These are phyloP conservation scores for Fusarium anthophilum DNA, from an alignment of 2,329 filamentous ascomycete species.

Conservation along the genomic window DNA sequence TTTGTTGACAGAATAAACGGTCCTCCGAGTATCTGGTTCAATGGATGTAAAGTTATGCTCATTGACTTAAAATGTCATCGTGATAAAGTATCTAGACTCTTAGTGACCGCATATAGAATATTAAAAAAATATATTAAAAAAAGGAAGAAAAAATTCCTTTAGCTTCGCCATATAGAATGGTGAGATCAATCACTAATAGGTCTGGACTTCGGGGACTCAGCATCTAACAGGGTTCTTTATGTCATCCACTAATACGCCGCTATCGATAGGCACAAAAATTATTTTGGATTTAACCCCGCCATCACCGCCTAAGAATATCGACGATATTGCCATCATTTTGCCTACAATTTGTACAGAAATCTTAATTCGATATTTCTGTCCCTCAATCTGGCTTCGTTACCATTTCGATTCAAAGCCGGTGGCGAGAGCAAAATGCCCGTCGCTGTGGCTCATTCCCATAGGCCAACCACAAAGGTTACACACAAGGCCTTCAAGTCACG, in stretches of 20 bases:
- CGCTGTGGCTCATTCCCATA: slow-evolving; percentile 80
- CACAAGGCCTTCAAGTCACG: slow-evolving; percentile 94
- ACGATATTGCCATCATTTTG: slow-evolving; percentile 42
- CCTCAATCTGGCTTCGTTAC: slow-evolving; percentile 73
- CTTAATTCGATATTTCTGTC: slow-evolving; percentile 3
- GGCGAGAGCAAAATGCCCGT: slow-evolving; percentile 79
- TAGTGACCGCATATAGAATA: too few species aligned
- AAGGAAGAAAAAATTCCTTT: too few species aligned
- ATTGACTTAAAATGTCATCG: too few species aligned
- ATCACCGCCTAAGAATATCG: slow-evolving; percentile 43
- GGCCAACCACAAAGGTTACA: slow-evolving; percentile 87
- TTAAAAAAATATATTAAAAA: too few species aligned
- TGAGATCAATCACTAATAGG: neutral
- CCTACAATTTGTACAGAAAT: slow-evolving; percentile 14
- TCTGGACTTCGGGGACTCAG: neutral
- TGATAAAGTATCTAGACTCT: accelerated
- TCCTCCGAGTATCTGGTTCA: neutral
- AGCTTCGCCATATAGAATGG: accelerated
- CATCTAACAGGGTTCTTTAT: neutral
- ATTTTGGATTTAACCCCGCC: slow-evolving; percentile 52
- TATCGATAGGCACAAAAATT: slow-evolving; percentile 53
- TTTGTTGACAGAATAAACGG: neutral
- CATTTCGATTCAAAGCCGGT: slow-evolving; percentile 89
- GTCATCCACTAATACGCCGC: slow-evolving; percentile 1
- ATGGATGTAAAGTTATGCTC: neutral